Percentiles rank a stretch among this genome's conserved stretches.
Conservation (phyloP, 179 eudicot genomes). For the Camellia oleifera region DNA sequence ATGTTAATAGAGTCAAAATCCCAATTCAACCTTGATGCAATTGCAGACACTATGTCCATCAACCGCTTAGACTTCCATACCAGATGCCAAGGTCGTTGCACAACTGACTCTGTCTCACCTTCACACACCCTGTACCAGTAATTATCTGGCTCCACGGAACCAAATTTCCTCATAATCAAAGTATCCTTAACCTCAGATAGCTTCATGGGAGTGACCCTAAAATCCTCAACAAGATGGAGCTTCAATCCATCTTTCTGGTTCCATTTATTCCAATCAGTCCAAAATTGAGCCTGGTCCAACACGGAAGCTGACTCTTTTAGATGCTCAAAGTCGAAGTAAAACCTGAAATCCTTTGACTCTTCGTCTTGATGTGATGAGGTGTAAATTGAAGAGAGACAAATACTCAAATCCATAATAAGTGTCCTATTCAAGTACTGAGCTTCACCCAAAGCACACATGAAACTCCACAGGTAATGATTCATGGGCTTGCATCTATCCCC, state of each 20-base stretch:
- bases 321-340: conserved; percentile 91
- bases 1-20: conserved; percentile 87
- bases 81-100: conserved; percentile 90
- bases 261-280: conserved; percentile 81
- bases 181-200: conserved; percentile 60
- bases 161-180: conserved; percentile 80
- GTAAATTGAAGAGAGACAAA: conserved; percentile 81
- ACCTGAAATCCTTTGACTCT: conserved; percentile 94
- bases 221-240: conserved; percentile 76
- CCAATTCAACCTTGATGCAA: conserved; percentile 77
- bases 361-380: conserved; percentile 59
- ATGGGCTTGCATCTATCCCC: conserved; percentile 94
- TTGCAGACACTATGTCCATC: conserved; percentile 81
- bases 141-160: conserved; percentile 78
- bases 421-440: conserved; percentile 94
- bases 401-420: conserved; percentile 75
- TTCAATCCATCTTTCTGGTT: conserved; percentile 51
- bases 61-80: conserved; percentile 85
- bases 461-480: conserved; percentile 91
- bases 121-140: conserved; percentile 98
- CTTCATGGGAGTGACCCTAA: conserved; percentile 71
- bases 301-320: conserved; percentile 84
- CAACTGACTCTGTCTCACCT: conserved; percentile 81
- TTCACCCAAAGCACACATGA: conserved; percentile 92
- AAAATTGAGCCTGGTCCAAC: conserved; percentile 73